Base-by-base conservation (phyloP, 1,284 basidiomycete genomes). In the Cryptococcus hybrid region DNA sequence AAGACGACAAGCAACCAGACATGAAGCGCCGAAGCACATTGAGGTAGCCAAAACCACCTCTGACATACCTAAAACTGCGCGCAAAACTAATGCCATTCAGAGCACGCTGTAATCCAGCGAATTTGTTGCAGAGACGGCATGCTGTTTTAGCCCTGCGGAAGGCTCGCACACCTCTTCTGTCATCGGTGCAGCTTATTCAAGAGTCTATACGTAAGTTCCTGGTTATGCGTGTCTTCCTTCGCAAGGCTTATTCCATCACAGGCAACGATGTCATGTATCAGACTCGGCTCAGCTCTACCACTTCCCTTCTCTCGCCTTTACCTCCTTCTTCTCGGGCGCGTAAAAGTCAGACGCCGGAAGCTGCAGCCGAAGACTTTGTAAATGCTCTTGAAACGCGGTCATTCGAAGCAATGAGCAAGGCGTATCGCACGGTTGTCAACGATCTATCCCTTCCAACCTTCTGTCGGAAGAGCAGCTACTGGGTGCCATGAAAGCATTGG, bases 101-200 rank as follows among this genome's bases (percentile, higher is more conserved):
- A 58, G 66, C 66, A 47, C 60, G 66, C 47, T 58, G 62, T 44
- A 52, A 60, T 51, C 66, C 66, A 18, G 48, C 55, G 39, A 60
- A 44, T 18, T n/a, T 67, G 8, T 48, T 57, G 24, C 48, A 51
- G 9, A 54, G 66, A 1, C 54, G 53, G 8, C 45, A 60, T 49
- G 63, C 62, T 15, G 48, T 47, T 0, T 40, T 62, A 9, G 45
- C 54, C 13, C 18, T 47, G 2, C 15, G 45, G 30, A 30, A 45
- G 39, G 47, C 58, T 56, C 47, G 47, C 30, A 38, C 30, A 30
- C 30, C 30, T 30, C 37, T 36, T 18, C 18, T 36, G 24, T 44
- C 43, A 44, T 43, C 40, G 40, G 43, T n/a, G 43, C 11, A 42
- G 40, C 15, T 11, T 42, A 42, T 12, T 52, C 51, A 11, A 12